These are phyloP conservation scores for Boehmeria nivea DNA, from an alignment of 306 rosid species.

Conservation along the genomic window DNA sequence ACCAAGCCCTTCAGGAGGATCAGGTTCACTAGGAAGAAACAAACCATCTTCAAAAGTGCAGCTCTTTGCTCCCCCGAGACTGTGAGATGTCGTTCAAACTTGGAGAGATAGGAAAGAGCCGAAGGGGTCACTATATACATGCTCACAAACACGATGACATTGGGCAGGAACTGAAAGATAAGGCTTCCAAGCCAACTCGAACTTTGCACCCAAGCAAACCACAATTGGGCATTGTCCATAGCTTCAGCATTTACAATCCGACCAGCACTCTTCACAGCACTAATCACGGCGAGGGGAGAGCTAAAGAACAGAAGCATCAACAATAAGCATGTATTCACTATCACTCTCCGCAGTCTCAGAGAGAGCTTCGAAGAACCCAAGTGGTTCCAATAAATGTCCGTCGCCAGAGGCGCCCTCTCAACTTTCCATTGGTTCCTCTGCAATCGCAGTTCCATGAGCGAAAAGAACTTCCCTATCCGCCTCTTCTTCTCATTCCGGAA, in stretches of 20 bases:
- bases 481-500: constrained; percentile 77
- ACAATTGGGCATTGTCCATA: constrained; percentile 83
- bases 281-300: constrained; percentile 90
- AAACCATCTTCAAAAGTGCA: constrained; percentile 89
- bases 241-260: constrained; percentile 86
- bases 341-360: constrained; percentile 55
- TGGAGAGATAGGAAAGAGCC: constrained; percentile 83
- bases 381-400: constrained; percentile 92
- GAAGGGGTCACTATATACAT: constrained; percentile 91
- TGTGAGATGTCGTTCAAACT: constrained; percentile 83
- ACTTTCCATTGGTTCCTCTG: constrained; percentile 95
- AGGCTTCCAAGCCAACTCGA: constrained; percentile 91
- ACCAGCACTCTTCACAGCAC: constrained; percentile 76
- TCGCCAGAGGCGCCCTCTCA: constrained; percentile 92
- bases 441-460: constrained; percentile 68
- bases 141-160: constrained; percentile 81
- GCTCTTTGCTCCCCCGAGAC: constrained; percentile 97
- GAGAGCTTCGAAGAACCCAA: constrained; percentile 75
- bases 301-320: constrained; percentile 81
- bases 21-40: constrained; percentile 95
- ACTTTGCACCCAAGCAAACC: constrained; percentile 92
- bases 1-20: constrained; percentile 80
- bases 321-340: constrained; percentile 77
- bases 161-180: constrained; percentile 86
- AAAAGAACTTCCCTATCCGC: constrained; percentile 80